Percentiles rank a stretch among this genome's conserved stretches.
Conservation (phyloP, 371 early-diverging fungal genomes). For the Rhizoclosmatium hyalinum region DNA sequence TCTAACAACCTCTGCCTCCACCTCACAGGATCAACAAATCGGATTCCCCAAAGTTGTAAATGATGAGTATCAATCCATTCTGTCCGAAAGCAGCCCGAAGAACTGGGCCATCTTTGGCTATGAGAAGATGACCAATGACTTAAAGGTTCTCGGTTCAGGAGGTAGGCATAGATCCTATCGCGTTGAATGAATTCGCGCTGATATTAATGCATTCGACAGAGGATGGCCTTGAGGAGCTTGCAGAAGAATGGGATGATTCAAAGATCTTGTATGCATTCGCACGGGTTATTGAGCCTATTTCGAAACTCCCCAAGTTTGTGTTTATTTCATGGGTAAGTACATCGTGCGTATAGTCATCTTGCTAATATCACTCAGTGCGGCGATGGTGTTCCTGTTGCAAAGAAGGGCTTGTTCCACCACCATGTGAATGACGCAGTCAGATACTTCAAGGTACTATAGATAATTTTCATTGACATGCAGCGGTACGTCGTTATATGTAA, state of each 20-base stretch:
- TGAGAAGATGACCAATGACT: slow-evolving; percentile 83
- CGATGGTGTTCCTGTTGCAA: slow-evolving; percentile 88
- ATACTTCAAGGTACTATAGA: slow-evolving; percentile 72
- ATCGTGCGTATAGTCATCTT: neutral
- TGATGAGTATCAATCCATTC: slow-evolving; percentile 76
- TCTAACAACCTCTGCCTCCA: neutral
- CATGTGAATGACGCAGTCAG: slow-evolving; percentile 80
- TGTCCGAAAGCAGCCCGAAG: slow-evolving; percentile 61
- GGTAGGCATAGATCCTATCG: slow-evolving; percentile 46
- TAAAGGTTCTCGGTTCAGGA: slow-evolving; percentile 76
- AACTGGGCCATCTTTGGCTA: slow-evolving; percentile 85
- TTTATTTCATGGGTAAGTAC: slow-evolving; percentile 86
- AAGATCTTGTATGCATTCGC: slow-evolving; percentile 91
- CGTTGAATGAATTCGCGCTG: neutral
- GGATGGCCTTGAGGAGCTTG: slow-evolving; percentile 84
- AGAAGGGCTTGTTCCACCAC: slow-evolving; percentile 86
- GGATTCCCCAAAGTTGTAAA: slow-evolving; percentile 70
- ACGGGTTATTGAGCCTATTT: slow-evolving; percentile 85
- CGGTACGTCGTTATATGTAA: no score
- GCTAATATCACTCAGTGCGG: slow-evolving; percentile 71
- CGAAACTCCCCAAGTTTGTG: slow-evolving; percentile 85
- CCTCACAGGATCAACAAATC: slow-evolving; percentile 38
- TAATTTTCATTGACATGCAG: neutral
- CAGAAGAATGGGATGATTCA: slow-evolving; percentile 88
- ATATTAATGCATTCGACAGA: slow-evolving; percentile 41